Evolutionary conservation across 1,284 basidiomycete genomes (phyloP), one percentile per base, ranked within the genome.

Genomic region (Rhodofomes roseus): DNA sequence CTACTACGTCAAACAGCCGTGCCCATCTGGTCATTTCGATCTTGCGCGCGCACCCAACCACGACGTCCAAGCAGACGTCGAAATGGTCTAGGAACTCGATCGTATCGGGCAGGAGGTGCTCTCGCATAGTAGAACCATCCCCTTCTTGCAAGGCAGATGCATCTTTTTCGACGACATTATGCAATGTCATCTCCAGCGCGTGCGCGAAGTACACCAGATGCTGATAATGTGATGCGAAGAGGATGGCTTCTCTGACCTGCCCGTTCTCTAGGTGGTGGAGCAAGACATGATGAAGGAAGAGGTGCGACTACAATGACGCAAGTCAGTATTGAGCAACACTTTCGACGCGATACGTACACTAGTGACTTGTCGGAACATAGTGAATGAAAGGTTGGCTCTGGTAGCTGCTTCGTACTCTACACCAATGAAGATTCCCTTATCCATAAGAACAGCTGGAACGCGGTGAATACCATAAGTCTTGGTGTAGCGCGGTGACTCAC

Each of bases 391-490:
- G 57, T 90, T 92, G 20, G 83, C 78, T 41, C 93, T 84, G 23
- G 90, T 80, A 2, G 87, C 89, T 1, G 87, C 84, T 71, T 97
- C 95, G 58, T 96, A 87, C 67, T 98, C 95, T 40, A 93, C 93
- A 8, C 96, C 97, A 58, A 99, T 95, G 63, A 99, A 93, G 66
- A 99, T 97, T 0, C 96, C 97, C 71, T 98, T 98, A 72, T 98
- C 95, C 92, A 99, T 96, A 22, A 99, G 81, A 5, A 97, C 94
- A 61, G 95, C 95, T 96, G 22, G 7, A 6, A 23, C 11, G n/a
- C 11, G 59, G 55, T 48, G 55, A 50, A 57, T 41, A 43, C n/a
- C n/a, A n/a, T n/a, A n/a, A n/a, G n/a, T n/a, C n/a, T n/a, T 31
- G 29, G 31, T 27, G n/a, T 43, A 60, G n/a, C 44, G 40, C 34